Percentiles rank a stretch among this genome's conserved stretches.
Evolutionary conservation across 2,329 filamentous ascomycete species (phyloP).

Genomic region (Chaetomiaceae sp.): DNA sequence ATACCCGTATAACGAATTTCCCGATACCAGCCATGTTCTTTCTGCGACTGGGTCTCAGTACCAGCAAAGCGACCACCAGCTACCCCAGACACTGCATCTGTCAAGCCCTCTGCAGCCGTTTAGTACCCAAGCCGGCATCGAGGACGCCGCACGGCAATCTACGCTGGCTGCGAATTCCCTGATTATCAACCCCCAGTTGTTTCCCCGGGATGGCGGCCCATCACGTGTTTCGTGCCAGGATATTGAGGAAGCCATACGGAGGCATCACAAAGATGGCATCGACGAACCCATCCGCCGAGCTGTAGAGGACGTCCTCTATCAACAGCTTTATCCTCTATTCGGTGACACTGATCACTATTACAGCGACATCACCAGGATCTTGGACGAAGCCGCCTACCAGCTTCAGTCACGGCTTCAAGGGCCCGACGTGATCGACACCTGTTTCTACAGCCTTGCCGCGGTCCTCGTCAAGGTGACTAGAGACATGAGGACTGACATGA

Average conservation of each 20-base stretch:
- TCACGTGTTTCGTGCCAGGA: constrained; percentile 4
- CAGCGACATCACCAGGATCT: background rate
- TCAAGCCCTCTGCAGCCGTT: background rate
- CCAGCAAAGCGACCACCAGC: background rate
- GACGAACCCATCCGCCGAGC: constrained; percentile 11
- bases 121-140: constrained; percentile 6
- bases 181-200: background rate
- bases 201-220: background rate
- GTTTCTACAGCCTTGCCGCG: constrained; percentile 10
- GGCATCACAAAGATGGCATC: constrained; percentile 21
- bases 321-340: constrained; percentile 5
- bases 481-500: background rate
- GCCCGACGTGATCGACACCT: constrained; percentile 12
- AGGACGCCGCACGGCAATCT: constrained; percentile 10
- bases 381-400: constrained; percentile 24
- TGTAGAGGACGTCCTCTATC: constrained; percentile 17
- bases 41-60: constrained; percentile 15
- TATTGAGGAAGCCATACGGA: constrained; percentile 10
- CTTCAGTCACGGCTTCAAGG: constrained; percentile 16
- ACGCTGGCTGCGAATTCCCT: constrained; percentile 1
- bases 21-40: constrained; percentile 9
- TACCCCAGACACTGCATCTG: constrained; percentile 7
- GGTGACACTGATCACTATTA: background rate
- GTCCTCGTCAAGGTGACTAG: constrained; percentile 2
- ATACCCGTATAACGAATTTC: background rate